Percentiles rank a stretch among this genome's conserved stretches.
phyloP scores from a whole-genome alignment of 352 stramenopile genomes.

The Phytophthora citricola region DNA sequence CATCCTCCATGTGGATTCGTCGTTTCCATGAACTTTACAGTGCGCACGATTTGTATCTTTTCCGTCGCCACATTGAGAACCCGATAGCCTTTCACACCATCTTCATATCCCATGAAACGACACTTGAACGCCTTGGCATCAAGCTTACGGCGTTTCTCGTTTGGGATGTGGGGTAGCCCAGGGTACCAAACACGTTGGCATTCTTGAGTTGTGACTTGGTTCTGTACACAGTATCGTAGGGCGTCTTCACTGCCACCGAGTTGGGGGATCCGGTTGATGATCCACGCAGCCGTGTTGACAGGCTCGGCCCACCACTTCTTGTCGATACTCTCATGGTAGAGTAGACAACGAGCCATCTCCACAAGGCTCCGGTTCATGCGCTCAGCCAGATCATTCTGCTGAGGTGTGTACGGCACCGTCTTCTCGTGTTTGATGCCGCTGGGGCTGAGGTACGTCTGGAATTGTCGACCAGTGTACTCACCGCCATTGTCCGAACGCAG shows the following conservation, averaged over 20 bases:
- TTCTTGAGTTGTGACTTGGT: constrained; percentile 8
- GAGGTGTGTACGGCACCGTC: not conserved
- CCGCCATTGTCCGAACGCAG: not conserved
- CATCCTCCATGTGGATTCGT: not conserved
- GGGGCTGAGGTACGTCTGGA: not conserved
- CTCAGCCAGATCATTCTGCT: too few relatives aligned
- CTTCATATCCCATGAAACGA: too few relatives aligned
- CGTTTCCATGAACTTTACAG: too few relatives aligned
- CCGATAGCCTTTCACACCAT: too few relatives aligned
- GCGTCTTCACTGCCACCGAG: constrained; percentile 6
- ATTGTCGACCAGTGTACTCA: not conserved
- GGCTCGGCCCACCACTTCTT: not conserved
- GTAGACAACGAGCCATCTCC: constrained; percentile 7
- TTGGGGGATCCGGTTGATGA: constrained; percentile 3
- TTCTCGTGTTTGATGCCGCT: not conserved
- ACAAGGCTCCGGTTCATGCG: not conserved
- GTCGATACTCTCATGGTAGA: constrained; percentile 1
- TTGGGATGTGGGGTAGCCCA: constrained; percentile 6
- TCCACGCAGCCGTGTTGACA: constrained; percentile 1
- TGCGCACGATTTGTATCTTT: too few relatives aligned
- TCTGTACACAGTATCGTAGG: constrained; percentile 11
- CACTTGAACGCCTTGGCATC: too few relatives aligned
- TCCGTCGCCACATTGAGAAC: too few relatives aligned
- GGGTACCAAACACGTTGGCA: constrained; percentile 15
- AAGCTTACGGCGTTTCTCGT: not conserved